Base-by-base conservation (phyloP, 2,329 filamentous ascomycete species). In the Torrubiella hemipterigena region DNA sequence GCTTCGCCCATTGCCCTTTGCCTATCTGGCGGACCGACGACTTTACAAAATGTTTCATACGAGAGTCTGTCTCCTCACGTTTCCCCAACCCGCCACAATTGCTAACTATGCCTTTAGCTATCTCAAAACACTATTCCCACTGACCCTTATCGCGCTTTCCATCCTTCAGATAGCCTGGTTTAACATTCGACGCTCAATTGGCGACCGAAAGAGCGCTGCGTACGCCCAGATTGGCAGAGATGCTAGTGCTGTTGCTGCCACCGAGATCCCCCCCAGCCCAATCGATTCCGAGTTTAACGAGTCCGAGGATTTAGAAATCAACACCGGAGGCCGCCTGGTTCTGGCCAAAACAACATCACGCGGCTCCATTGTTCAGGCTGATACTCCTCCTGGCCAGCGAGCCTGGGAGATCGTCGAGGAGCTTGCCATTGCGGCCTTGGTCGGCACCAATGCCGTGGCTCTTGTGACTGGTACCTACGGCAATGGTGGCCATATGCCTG, bases 321-420 rank as follows among this genome's bases (percentile, higher is more conserved):
- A n/a, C n/a, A n/a, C n/a, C n/a, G n/a, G n/a, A n/a, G n/a, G n/a
- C n/a, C n/a, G n/a, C n/a, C n/a, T n/a, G n/a, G n/a, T 65, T 15
- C 57, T 79, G 22, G 64, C 62, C 32, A 74, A 77, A 48, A 75
- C 72, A 3, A 68, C 65, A 3, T 76, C 71, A n/a, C 65, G 60
- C 42, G 73, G 69, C 27, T 78, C 73, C 16, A 60, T 77, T 30
- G 70, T 87, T 29, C 75, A 83, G 37, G 65, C 87, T 36, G 78
- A 91, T 54, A 78, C 70, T 27, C 91, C 91, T 2, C 65, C 70
- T 7, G 85, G 73, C 26, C 80, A 93, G 56, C 58, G 78, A 24
- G 55, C 78, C 7, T 65, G 85, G 10, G 70, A 89, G 5, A 46
- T 78, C 2, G 44, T 89, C 7, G 91, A 98, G 59, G 74, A 82